Conservation (phyloP, 768 basidiomycete genomes). For the Tulasnella sp. region DNA sequence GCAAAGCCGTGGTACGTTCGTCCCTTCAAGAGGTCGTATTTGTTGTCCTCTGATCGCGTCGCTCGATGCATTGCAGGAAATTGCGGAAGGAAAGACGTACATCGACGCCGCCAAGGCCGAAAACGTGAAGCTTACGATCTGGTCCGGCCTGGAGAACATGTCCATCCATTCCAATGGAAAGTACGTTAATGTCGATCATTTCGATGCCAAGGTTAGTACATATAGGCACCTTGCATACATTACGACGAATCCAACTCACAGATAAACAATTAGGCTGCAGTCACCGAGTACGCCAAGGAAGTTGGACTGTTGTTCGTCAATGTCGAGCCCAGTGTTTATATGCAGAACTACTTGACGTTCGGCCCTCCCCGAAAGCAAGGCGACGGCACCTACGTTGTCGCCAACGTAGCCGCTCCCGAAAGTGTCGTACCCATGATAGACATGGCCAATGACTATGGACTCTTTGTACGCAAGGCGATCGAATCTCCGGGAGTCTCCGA, state of each 20-base stretch:
- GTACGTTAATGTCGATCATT: constrained; percentile 7
- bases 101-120: constrained; percentile 19
- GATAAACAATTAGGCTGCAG: not conserved
- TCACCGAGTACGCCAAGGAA: not conserved
- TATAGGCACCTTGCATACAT: no score
- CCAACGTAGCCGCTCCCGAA: not conserved
- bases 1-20: no score
- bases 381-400: not conserved
- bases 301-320: no score
- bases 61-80: not conserved
- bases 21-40: no score
- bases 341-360: no score
- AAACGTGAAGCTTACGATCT: constrained; percentile 20
- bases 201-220: not conserved
- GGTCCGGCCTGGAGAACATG: constrained; percentile 9
- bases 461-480: constrained; percentile 9
- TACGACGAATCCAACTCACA: no score
- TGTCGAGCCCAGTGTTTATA: no score
- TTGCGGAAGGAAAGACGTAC: constrained; percentile 19
- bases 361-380: not conserved
- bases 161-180: constrained; percentile 6
- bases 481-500: not conserved
- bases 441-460: constrained; percentile 1
- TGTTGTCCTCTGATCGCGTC: no score
- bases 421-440: not conserved